phyloP scores from a whole-genome alignment of 2,329 filamentous ascomycete species.

The Tympanopsis confertula region DNA sequence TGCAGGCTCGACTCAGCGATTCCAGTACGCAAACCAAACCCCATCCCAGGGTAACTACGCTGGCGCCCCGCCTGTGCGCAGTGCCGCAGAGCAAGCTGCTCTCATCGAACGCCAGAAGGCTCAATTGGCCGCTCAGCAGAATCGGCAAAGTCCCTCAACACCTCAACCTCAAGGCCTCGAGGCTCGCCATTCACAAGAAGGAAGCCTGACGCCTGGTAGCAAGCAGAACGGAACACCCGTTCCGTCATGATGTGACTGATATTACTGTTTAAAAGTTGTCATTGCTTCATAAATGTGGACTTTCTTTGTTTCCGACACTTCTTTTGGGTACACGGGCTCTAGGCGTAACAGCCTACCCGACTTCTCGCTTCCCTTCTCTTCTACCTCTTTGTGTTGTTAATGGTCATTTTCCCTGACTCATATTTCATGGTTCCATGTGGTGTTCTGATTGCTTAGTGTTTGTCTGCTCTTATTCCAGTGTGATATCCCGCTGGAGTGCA shows the following conservation, averaged over 20 bases:
- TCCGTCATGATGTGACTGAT: conserved; percentile 2
- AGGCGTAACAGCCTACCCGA: too few species aligned
- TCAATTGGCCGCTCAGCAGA: conserved; percentile 17
- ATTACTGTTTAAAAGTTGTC: background rate
- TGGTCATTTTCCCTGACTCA: too few species aligned
- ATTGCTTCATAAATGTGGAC: too few species aligned
- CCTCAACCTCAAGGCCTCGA: conserved; percentile 16
- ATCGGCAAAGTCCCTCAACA: conserved; percentile 17
- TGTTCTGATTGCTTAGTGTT: too few species aligned
- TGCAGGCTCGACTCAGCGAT: conserved; percentile 15
- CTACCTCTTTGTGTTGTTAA: too few species aligned
- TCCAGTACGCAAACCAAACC: conserved; percentile 15
- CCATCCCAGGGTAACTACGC: conserved; percentile 17
- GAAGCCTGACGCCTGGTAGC: conserved; percentile 18
- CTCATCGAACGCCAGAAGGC: conserved; percentile 22
- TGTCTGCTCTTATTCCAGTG: too few species aligned
- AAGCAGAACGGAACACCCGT: conserved; percentile 8
- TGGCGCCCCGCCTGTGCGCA: conserved; percentile 20
- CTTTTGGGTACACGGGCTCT: too few species aligned
- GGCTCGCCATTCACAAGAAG: conserved; percentile 14
- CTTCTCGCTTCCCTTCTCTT: too few species aligned
- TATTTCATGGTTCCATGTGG: too few species aligned
- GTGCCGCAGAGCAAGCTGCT: conserved; percentile 23
- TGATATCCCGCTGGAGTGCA: too few species aligned
- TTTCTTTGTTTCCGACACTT: too few species aligned